These are phyloP conservation scores for Emmonsiellopsis sp. DNA, from an alignment of 2,329 filamentous ascomycete genomes.

Conservation along the genomic window DNA sequence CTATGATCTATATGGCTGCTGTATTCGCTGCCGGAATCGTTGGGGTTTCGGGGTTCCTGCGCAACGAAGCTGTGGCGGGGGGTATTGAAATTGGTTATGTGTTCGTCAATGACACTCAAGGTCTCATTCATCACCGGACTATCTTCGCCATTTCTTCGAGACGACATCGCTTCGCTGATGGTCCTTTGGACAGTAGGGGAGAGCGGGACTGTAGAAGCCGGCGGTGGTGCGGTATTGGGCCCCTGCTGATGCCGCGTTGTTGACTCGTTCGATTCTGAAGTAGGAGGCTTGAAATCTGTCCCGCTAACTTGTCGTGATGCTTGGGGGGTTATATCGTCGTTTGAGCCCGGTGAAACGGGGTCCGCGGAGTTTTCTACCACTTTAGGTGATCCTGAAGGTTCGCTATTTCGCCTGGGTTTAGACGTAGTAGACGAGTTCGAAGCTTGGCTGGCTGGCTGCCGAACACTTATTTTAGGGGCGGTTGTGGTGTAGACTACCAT, in stretches of 20 bases:
- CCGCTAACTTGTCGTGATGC: slow-evolving; percentile 30
- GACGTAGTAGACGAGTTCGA: slow-evolving; percentile 2
- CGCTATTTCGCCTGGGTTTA: neutral
- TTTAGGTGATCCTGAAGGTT: neutral
- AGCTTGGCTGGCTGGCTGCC: slow-evolving; percentile 6
- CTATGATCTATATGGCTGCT: slow-evolving; percentile 69
- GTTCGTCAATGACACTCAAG: slow-evolving; percentile 90
- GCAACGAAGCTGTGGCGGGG: slow-evolving; percentile 46
- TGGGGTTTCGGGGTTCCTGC: slow-evolving; percentile 43
- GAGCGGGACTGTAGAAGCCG: slow-evolving; percentile 25
- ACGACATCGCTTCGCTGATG: slow-evolving; percentile 39
- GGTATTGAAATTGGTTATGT: slow-evolving; percentile 77
- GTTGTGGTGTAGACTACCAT: slow-evolving; percentile 21
- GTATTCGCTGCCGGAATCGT: slow-evolving; percentile 83
- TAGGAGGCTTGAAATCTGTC: slow-evolving; percentile 19
- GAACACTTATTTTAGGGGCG: slow-evolving; percentile 13
- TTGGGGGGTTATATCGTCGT: slow-evolving; percentile 31
- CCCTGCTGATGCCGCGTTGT: slow-evolving; percentile 19
- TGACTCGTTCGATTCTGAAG: slow-evolving; percentile 13
- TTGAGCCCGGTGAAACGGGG: slow-evolving; percentile 19
- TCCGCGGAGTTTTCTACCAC: slow-evolving; percentile 12
- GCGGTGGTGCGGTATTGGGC: slow-evolving; percentile 28
- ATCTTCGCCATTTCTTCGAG: slow-evolving; percentile 45
- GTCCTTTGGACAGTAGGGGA: slow-evolving; percentile 34
- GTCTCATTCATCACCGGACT: slow-evolving; percentile 89